Evolutionary conservation across 2,329 filamentous ascomycete genomes (phyloP).

Genomic region (Kalmusia sp.): DNA sequence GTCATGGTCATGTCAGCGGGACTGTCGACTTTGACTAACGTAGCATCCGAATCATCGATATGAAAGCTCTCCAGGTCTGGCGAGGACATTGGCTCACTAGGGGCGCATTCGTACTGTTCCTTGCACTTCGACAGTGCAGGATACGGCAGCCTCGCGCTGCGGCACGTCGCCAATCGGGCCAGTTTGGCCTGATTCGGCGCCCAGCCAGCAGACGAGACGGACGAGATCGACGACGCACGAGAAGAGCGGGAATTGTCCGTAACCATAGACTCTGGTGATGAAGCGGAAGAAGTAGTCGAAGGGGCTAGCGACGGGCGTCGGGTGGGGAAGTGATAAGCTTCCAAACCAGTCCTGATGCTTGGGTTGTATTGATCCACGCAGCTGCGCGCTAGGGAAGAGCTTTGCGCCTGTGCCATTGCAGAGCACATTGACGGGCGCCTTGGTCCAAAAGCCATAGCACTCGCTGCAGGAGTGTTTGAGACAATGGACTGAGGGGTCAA

Average conservation of each 20-base stretch:
- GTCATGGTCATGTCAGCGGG: conserved; percentile 26
- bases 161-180: conserved; percentile 61
- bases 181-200: conserved; percentile 59
- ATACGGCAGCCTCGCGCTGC: conserved; percentile 55
- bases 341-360: conserved; percentile 49
- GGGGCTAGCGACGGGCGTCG: conserved; percentile 57
- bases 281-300: conserved; percentile 59
- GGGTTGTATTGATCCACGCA: conserved; percentile 59
- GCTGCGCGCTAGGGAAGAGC: conserved; percentile 61
- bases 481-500: conserved; percentile 64
- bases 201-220: conserved; percentile 58
- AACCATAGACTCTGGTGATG: conserved; percentile 69
- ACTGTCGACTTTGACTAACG: conserved; percentile 35
- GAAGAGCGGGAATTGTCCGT: conserved; percentile 66
- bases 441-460: conserved; percentile 56
- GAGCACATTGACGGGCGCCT: conserved; percentile 65
- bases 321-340: conserved; percentile 55
- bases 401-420: conserved; percentile 65
- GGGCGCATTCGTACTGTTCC: conserved; percentile 41
- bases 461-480: conserved; percentile 67
- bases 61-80: conserved; percentile 58
- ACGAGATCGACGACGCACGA: conserved; percentile 62
- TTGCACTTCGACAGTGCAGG: conserved; percentile 46
- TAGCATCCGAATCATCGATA: conserved; percentile 50
- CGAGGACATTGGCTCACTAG: conserved; percentile 46